Evolutionary conservation across 495 filamentous ascomycete species (phyloP).

Genomic region (Xylaria sp.): DNA sequence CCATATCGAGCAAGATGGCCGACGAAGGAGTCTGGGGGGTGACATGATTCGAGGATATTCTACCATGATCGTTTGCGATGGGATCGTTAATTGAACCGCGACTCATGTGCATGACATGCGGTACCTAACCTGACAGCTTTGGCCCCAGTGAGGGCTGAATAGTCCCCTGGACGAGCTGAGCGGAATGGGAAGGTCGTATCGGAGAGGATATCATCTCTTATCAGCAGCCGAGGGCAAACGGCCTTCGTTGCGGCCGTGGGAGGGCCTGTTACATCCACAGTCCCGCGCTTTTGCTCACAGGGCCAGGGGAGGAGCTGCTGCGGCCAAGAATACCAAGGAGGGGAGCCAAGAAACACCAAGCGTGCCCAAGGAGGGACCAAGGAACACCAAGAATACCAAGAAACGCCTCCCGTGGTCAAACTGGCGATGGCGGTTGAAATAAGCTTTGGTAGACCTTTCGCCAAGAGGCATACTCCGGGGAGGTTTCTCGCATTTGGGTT

Average conservation of each 20-base stretch:
- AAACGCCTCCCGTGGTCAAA: background rate
- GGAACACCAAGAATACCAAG: conserved; percentile 22
- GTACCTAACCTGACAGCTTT: conserved; percentile 1
- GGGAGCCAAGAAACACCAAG: conserved; percentile 7
- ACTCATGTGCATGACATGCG: background rate
- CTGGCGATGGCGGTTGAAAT: conserved; percentile 14
- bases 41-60: conserved; percentile 7
- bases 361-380: conserved; percentile 15
- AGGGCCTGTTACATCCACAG: conserved; percentile 3
- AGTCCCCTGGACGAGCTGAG: background rate
- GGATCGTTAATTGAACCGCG: background rate
- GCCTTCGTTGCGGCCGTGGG: background rate
- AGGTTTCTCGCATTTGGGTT: background rate
- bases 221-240: background rate
- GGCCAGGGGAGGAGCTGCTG: background rate
- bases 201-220: conserved; percentile 10
- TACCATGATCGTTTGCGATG: background rate
- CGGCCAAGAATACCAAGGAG: conserved; percentile 26
- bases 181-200: conserved; percentile 24
- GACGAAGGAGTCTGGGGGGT: background rate
- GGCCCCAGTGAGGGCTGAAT: background rate
- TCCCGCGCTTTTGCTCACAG: background rate
- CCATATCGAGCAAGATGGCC: conserved; percentile 17
- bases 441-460: conserved; percentile 16
- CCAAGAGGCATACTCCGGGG: conserved; percentile 20